Base-by-base conservation (phyloP, 179 eudicot genomes). In the Vitellaria paradoxa region DNA sequence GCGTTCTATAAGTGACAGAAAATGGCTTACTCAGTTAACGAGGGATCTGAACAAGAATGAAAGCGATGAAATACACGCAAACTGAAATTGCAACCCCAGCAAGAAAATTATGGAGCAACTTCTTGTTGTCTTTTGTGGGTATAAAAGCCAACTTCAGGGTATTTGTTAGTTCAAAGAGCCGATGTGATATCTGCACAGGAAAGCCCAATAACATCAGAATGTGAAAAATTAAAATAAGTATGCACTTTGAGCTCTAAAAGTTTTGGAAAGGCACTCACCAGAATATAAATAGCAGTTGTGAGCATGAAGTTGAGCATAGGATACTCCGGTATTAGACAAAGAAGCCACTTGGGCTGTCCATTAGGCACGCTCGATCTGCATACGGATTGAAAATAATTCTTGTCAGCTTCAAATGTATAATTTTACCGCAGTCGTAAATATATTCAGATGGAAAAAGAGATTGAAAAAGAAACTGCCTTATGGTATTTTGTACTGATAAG, bases 241-340 rank as follows among this genome's bases (percentile, higher is more conserved):
- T 0, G 24, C 49, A 77, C 50, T 42, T 70, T 9, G 9, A 24
- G 60, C 47, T 15, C 20, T 7, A 13, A 50, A 13, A 17, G 2
- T 74, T 57, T 26, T 11, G n/a, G 65, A 21, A 72, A 37, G 42
- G 65, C 24, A 57, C 82, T 88, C 81, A 96, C 99, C 91, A 90
- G 84, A 73, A 91, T 77, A 80, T 96, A 96, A 63, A 92, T 85
- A 73, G 98, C 90, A 67, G 99, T 90, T 23, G 96, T 89, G 57
- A 96, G 95, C 99, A 94, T 91, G 91, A 93, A 96, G 86, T 96
- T 96, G 61, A 96, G 92, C 91, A 96, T 72, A 47, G 98, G 99
- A 82, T 92, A 96, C 21, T 87, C 89, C 37, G 98, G 98, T 73
- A 93, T 96, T 4, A 93, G 78, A 79, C 89, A 89, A 30, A 96